Percentiles rank a stretch among this genome's conserved stretches.
These are phyloP conservation scores for Paramecium tetraurelia DNA, from an alignment of 73 alveolate species.

Conservation along the genomic window DNA sequence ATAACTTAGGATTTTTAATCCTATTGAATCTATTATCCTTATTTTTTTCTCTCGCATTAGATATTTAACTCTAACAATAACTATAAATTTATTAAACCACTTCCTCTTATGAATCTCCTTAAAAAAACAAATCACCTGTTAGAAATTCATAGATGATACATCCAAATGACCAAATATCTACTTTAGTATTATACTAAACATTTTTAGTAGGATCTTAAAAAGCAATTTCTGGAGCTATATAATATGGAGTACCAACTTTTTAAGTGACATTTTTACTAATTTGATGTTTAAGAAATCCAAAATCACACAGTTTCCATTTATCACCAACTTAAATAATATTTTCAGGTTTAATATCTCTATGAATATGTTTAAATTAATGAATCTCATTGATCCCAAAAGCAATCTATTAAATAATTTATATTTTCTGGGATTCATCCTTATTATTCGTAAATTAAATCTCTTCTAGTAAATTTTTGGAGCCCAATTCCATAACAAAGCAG, in stretches of 20 bases:
- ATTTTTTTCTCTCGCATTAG: not conserved
- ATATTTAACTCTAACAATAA: not conserved
- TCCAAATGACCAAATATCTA: not conserved
- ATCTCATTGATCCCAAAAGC: slow-evolving; percentile 87
- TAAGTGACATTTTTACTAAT: not conserved
- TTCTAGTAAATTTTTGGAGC: not conserved
- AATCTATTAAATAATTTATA: slow-evolving; percentile 56
- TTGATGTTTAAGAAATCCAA: slow-evolving; percentile 80
- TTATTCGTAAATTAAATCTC: not conserved
- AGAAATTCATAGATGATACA: not conserved
- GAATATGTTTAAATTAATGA: slow-evolving; percentile 78
- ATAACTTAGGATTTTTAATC: not conserved
- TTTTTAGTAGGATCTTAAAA: not conserved
- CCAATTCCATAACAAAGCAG: not conserved
- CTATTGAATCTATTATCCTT: not conserved
- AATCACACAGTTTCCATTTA: slow-evolving; percentile 86
- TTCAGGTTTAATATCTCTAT: slow-evolving; percentile 96
- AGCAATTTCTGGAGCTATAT: not conserved
- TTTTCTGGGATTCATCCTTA: not conserved
- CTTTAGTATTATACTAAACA: not conserved
- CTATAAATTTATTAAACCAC: not conserved
- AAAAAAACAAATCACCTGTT: not conserved
- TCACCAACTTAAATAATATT: slow-evolving; percentile 79
- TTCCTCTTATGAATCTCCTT: not conserved
- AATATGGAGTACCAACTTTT: not conserved